Evolutionary conservation across 2,329 filamentous ascomycete species (phyloP), one percentile per base, ranked within the genome.

Genomic region (Aspergillus sp.): DNA sequence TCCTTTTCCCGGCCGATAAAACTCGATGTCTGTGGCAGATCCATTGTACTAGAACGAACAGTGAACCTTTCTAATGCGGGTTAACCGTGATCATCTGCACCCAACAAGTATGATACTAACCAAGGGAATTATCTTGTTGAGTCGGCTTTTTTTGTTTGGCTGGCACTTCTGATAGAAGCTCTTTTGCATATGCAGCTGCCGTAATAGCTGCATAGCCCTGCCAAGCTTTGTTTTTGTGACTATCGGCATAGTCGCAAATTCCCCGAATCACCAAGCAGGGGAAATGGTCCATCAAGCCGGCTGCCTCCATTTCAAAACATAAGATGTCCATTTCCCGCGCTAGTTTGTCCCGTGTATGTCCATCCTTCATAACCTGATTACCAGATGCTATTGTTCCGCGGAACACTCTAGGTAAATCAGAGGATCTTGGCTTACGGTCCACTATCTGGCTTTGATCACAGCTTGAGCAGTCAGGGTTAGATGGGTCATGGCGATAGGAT

Each of bases 161-260:
- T n/a, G 54, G 54, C 12, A 55, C 26, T n/a, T 29, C 16, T 5
- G 42, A 26, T 16, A 55, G 54, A 36, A 55, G 24, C 54, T 55
- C 54, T 42, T 55, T 56, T 9, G 54, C 54, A 51, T 56, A 56
- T 5, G 54, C 54, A 22, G 54, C 54, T 16, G 47, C 54, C 11
- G 20, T 39, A 16, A 11, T 46, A 4, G 54, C 46, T 9, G 54
- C 54, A 31, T 56, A 56, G 6, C 45, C 16, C 29, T 56, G 29
- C 54, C 54, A 52, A 11, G 31, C 24, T 32, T 56, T 47, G 24
- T 50, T 16, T 16, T 42, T 56, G 47, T 52, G 54, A 12, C 26
- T 50, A 26, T 56, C 54, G n/a, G 54, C 54, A 39, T 56, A 56
- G 20, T 51, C 45, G 18, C 47, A 51, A 24, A 56, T 56, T 18